Percentiles rank a stretch among this genome's conserved stretches.
Evolutionary conservation across 129 eudicot species (phyloP).

Genomic region (Cynara cardunculus): DNA sequence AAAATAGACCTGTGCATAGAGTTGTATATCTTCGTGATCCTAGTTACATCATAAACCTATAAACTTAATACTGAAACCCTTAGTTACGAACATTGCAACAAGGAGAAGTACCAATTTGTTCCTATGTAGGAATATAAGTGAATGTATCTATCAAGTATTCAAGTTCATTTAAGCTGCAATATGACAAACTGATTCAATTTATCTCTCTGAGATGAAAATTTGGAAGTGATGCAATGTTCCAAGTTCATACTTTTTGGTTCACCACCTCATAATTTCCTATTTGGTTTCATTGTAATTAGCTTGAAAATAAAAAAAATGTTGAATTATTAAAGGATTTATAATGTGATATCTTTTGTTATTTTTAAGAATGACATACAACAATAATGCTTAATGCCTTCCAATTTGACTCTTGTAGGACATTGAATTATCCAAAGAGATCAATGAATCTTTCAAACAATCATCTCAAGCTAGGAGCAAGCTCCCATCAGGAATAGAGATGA

Average conservation of each 20-base stretch:
- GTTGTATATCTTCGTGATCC: too few species aligned
- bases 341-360: neutral
- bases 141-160: neutral
- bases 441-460: conserved; percentile 95
- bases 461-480: conserved; percentile 96
- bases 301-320: neutral
- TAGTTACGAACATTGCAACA: too few species aligned
- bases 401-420: conserved; percentile 53
- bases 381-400: neutral
- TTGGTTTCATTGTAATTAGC: neutral
- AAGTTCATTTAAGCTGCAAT: neutral
- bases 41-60: too few species aligned
- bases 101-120: neutral
- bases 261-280: neutral
- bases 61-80: too few species aligned
- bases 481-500: conserved; percentile 95
- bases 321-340: neutral
- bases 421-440: conserved; percentile 88
- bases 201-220: neutral
- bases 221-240: neutral
- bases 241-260: neutral
- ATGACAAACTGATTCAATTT: neutral
- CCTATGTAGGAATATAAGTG: neutral
- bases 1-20: too few species aligned
- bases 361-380: neutral